Base-by-base conservation (phyloP, 192 early-diverging fungal genomes). In the Jimgerdemannia flammicorona region DNA sequence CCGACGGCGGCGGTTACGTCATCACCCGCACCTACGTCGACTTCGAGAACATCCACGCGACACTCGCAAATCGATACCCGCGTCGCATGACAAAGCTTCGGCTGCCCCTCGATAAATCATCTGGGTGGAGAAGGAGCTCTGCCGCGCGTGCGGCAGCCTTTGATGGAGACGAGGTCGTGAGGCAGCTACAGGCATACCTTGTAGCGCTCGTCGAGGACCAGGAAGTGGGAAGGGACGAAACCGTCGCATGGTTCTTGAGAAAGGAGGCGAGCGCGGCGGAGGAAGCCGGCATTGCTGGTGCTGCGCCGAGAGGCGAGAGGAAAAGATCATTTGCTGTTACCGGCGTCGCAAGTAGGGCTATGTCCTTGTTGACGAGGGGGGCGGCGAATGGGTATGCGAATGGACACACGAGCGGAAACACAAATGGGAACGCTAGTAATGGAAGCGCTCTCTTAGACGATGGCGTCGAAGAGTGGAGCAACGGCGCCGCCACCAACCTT, bases 1-100 rank as follows among this genome's bases (percentile, higher is more conserved):
- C 81, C 2, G 81, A 82, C 65, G 81, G 81, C 2, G 81, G 81
- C 20, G 81, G 81, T 0, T 82, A 82, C 66, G 77, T 82, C 0
- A 76, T 82, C 41, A 82, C 81, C 3, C 14, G 81, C 41, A 74
- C 70, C 11, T 82, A 79, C 41, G 42, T 49, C n/a, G 77, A 82
- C 65, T 82, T 82, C 65, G 77, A 76, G 54, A 66, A 65, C 3
- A 76, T 82, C 44, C 77, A 82, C 20, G 40, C 74, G 3, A 69
- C 76, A 4, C 67, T 82, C 6, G 40, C 42, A 14, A 65, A 72
- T 9, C 72, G 74, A 20, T 70, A 82, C 49, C 72, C 74, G 1
- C 75, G 69, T 43, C 66, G 69, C 18, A 67, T 78, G 3, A n/a
- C 77, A 0, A 68, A 68, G n/a, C 67, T 79, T 0, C 63, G 64